Conservation (phyloP, 2,329 filamentous ascomycete genomes). For the Talaromyces sp. region DNA sequence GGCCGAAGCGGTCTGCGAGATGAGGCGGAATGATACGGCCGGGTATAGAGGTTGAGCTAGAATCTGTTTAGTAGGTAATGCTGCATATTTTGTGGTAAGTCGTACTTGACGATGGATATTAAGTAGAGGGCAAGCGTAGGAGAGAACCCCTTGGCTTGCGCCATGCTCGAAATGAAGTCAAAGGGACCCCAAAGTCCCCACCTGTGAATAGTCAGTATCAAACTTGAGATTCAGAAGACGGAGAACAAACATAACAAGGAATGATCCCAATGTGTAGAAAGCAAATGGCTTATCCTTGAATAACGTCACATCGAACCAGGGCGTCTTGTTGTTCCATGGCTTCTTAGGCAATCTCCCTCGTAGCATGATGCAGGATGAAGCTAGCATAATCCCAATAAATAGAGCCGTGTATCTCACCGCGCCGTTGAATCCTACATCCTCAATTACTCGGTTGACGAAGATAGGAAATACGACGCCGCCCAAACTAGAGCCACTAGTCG, state of each 20-base stretch:
- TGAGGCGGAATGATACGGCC: constrained; percentile 27
- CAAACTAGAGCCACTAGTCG: constrained; percentile 44
- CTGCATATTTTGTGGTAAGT: background rate
- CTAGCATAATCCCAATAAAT: constrained; percentile 23
- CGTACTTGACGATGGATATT: constrained; percentile 29
- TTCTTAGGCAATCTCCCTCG: constrained; percentile 27
- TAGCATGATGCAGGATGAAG: constrained; percentile 21
- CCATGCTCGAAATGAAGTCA: constrained; percentile 25
- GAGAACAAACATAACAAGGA: constrained; percentile 25
- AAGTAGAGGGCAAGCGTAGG: constrained; percentile 23
- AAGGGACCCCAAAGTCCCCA: constrained; percentile 28
- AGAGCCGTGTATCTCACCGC: constrained; percentile 24
- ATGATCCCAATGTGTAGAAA: constrained; percentile 26
- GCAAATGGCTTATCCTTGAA: constrained; percentile 27
- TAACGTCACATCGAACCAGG: constrained; percentile 27
- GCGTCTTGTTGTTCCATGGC: constrained; percentile 25
- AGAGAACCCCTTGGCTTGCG: constrained; percentile 20
- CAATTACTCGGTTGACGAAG: constrained; percentile 21
- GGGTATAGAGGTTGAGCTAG: constrained; percentile 25
- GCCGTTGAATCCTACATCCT: constrained; percentile 21
- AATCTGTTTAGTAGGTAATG: background rate
- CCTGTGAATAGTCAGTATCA: constrained; percentile 11
- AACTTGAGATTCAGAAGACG: background rate
- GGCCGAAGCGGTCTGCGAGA: constrained; percentile 26
- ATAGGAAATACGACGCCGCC: constrained; percentile 27